Percentiles rank a stretch among this genome's conserved stretches.
Conservation (phyloP, 768 basidiomycete genomes). For the Podaxis sp. region DNA sequence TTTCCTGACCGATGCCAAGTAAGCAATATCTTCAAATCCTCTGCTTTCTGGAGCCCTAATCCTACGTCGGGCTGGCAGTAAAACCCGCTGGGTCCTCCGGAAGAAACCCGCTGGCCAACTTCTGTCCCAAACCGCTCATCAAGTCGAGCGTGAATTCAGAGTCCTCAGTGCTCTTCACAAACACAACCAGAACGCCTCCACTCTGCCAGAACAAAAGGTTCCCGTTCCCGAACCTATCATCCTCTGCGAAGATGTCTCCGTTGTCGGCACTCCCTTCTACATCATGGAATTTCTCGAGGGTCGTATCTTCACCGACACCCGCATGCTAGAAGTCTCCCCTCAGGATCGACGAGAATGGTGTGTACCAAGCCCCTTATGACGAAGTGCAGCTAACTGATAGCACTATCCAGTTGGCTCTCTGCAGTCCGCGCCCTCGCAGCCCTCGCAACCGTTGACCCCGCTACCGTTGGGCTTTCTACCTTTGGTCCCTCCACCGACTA, state of each 20-base stretch:
- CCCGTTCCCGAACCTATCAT: conserved; percentile 86
- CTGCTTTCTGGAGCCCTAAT: not conserved
- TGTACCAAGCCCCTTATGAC: not conserved
- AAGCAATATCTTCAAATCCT: conserved; percentile 30
- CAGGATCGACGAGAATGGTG: conserved; percentile 73
- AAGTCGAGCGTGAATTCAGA: conserved; percentile 90
- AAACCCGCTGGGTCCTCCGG: conserved; percentile 76
- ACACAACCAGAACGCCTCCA: conserved; percentile 63
- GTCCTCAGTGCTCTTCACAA: conserved; percentile 75
- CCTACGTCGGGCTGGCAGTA: conserved; percentile 29
- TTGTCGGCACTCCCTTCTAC: conserved; percentile 92
- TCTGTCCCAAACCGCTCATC: conserved; percentile 89
- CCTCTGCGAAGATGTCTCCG: conserved; percentile 73
- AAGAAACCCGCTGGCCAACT: conserved; percentile 91
- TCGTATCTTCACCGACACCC: conserved; percentile 85
- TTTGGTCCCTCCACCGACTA: conserved; percentile 80
- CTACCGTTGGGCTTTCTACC: conserved; percentile 60
- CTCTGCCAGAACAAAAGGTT: conserved; percentile 50
- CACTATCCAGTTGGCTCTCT: conserved; percentile 65
- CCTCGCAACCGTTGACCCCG: conserved; percentile 64
- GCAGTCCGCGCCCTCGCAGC: conserved; percentile 70
- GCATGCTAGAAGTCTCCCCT: conserved; percentile 68
- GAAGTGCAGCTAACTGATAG: not conserved
- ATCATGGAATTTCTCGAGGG: conserved; percentile 96
- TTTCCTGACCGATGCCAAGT: conserved; percentile 77